Evolutionary conservation across 371 early-diverging fungal genomes (phyloP), one percentile per base, ranked within the genome.

Genomic region (Syncephalastrum sp.): DNA sequence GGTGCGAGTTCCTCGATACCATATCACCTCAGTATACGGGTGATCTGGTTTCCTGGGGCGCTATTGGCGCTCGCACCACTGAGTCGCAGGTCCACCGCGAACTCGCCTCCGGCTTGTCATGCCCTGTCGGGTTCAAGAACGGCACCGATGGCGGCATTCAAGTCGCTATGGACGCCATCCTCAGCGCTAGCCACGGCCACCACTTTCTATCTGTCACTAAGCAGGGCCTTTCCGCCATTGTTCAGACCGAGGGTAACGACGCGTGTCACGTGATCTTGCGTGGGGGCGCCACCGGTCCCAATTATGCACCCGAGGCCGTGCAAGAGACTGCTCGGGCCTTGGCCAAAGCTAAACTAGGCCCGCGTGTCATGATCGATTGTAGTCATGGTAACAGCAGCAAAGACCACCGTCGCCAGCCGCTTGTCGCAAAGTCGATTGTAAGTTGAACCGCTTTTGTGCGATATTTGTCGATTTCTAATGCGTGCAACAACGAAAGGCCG

Each of bases 111-210:
- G 95, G 95, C 45, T 83, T 91, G 46, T 92, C 93, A 27, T 92
- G 92, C 76, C 94, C 95, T 29, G 87, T 93, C 50, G 95, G 95
- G 3, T 94, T 94, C 88, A 95, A 95, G 77, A 92, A 91, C 65
- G 89, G 72, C 53, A 95, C 96, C 8, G 92, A 94, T 67, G 96
- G 96, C 52, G 82, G 85, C 58, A 82, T 90, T 44, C 74, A 72
- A 29, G 90, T 94, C 48, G 95, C 95, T 4, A 74, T 94, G 41
- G 95, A 95, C 60, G 96, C 95, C 29, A 93, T 94, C 68, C 77
- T 82, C 59, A 85, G 94, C 3, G 89, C 95, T 7, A 77, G 87
- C 43, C 79, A 91, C 60, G 87, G 89, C 45, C 96, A 95, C 64
- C 90, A 88, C 64, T 95, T 95, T 81, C 72, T 95, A 61, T 92